Base-by-base conservation (phyloP, 305 asterid species). In the Withania somnifera region DNA sequence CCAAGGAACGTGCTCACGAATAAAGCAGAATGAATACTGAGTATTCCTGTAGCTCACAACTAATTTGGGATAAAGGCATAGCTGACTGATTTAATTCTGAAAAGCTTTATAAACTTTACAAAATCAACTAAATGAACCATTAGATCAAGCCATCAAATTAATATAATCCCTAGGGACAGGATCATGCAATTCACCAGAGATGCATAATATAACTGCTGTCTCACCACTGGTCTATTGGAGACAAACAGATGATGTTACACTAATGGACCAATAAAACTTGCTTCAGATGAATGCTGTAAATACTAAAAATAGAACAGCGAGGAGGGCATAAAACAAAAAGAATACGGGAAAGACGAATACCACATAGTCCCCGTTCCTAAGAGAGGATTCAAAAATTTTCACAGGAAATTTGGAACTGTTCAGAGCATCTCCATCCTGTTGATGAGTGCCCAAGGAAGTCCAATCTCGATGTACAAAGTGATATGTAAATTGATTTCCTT, bases 351-450 rank as follows among this genome's bases (percentile, higher is more conserved):
- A 80, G 86, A 79, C 15, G 6, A 64, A 78, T 91, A 96, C 99
- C 98, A 96, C 99, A 85, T 96, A 94, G 86, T 96, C 99, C 68
- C 99, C 99, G 79, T 42, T 91, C 86, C 84, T 90, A 84, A 94
- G 90, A 26, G 81, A 85, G 81, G 87, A 79, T 82, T 84, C 89
- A 57, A 91, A 83, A 73, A 75, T 83, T 60, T 53, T 85, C 51
- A 57, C 73, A 53, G 82, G 87, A 56, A 88, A 85, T 84, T 88
- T 86, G 82, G 91, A 86, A 53, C 87, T 85, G 84, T 84, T 85
- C 80, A 57, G 82, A 79, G 92, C 82, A 85, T 79, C 85, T 51
- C 79, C 71, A 80, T 78, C 87, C 82, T 84, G 83, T 79, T 88
- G 86, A 83, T 85, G 88, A 24, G 64, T 28, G 58, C 80, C 86